Evolutionary conservation across 2,329 filamentous ascomycete species (phyloP), one percentile per base, ranked within the genome.

Genomic region (Colletotrichum filicis): DNA sequence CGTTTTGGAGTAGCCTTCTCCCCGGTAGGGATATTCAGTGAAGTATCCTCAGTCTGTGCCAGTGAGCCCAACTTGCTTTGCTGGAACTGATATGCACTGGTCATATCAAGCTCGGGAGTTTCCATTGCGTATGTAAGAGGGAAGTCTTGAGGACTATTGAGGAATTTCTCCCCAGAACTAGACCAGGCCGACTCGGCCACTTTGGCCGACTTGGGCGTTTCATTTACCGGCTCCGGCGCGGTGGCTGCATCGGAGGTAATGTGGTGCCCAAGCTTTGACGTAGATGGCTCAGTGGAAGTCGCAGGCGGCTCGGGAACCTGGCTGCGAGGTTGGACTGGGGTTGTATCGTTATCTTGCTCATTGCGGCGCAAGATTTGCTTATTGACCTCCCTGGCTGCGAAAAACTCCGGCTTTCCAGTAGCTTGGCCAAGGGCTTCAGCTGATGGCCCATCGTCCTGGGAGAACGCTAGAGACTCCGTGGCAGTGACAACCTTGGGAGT

Each of bases 331-430:
- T 37, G 49, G 22, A 28, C 22, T n/a, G 53, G 26, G 19, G 11
- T 56, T 2, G 12, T 22, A 7, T 67, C 42, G 7, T 32, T 37
- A 24, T 32, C 30, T 37, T 46, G 26, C 32, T 59, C n/a, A 6
- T 37, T 24, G 14, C 22, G 55, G 14, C 60, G 56, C n/a, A 68
- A 30, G 14, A 46, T 46, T 26, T 53, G 66, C 46, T 79, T 82
- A 65, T 85, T 86, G 26, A 78, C 75, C 59, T 83, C 84, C 30
- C 85, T 79, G 6, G 85, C 84, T 4, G 76, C 77, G 63, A 85
- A 86, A 63, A 77, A 86, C 26, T 84, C 83, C 9, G 71, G 71
- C 62, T 85, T 85, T 1, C 82, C 84, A 3, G 79, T 81, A 63
- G 77, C 81, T 28, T 78, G 76, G 1, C 83, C 83, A 56, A 85